Percentiles rank a stretch among this genome's conserved stretches.
Conservation (phyloP, 2,329 filamentous ascomycete species). For the Plenodomus tracheiphilus region DNA sequence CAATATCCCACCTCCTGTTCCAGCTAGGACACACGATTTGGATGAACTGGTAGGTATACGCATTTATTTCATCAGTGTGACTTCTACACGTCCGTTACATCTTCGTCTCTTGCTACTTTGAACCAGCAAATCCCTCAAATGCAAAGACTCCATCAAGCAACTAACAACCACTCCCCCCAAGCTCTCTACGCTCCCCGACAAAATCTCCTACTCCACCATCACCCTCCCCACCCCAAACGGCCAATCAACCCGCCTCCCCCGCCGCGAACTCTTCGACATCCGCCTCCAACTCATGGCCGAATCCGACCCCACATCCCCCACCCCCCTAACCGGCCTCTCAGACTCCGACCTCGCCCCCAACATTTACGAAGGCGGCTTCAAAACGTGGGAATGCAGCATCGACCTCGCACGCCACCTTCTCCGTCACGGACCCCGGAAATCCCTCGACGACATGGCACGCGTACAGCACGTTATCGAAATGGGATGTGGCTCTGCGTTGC, state of each 20-base stretch:
- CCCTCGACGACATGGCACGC: constrained; percentile 53
- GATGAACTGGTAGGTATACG: constrained; percentile 51
- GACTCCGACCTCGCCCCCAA: constrained; percentile 76
- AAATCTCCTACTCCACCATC: constrained; percentile 70
- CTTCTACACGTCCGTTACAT: too few relatives aligned
- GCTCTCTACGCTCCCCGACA: constrained; percentile 67
- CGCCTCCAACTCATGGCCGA: constrained; percentile 79
- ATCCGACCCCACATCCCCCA: constrained; percentile 47
- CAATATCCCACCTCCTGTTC: constrained; percentile 35
- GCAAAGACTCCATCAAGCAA: background rate
- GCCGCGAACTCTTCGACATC: constrained; percentile 80
- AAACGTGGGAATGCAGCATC: constrained; percentile 85
- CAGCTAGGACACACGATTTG: constrained; percentile 49
- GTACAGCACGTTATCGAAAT: constrained; percentile 62
- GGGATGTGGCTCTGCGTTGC: constrained; percentile 77
- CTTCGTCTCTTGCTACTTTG: too few relatives aligned
- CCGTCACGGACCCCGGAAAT: constrained; percentile 53
- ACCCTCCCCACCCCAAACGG: constrained; percentile 63
- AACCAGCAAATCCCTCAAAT: background rate
- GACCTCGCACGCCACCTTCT: constrained; percentile 71
- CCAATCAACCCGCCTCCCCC: constrained; percentile 61
- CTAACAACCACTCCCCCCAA: constrained; percentile 29
- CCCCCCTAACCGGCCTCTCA: constrained; percentile 35
- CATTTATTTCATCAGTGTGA: too few relatives aligned
- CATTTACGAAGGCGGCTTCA: constrained; percentile 85